Base-by-base conservation (phyloP, 1,139 yeast genomes). In the Debaryomyces robertsiae region DNA sequence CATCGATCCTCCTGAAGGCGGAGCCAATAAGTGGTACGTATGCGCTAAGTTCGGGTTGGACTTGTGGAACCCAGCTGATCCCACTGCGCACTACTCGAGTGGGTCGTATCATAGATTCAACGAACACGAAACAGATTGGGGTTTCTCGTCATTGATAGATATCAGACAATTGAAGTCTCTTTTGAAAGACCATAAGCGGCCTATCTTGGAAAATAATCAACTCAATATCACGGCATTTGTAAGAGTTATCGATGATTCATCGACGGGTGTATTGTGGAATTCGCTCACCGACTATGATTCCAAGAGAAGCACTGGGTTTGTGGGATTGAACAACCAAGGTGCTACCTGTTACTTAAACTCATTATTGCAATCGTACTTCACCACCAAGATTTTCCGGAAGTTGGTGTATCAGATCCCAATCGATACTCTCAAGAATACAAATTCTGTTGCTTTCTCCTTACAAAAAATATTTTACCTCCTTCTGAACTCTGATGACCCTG, bases 281-380 rank as follows among this genome's bases (percentile, higher is more conserved):
- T 85, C 84, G 56, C 87, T 90, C 54, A 50, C 73, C 31, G 85
- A 87, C 54, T 93, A 93, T 63, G 91, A 93, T 63, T 90, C 98
- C 2, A 90, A 90, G 58, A 77, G 80, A 53, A 81, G 73, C 38
- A 88, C 98, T 0, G 97, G 98, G 0, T 90, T 75, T 58, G 96
- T 91, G 6, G 99, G 99, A 1, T 79, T 93, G 50, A 85, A 82
- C 51, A 93, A 93, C 59, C 99, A 93, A 65, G 98, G 98, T 46
- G 99, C 98, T 3, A 93, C 99, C 0, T 93, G 99, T 61, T 93
- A 93, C 61, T 77, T 93, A 57, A 93, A 93, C 60, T 91, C 98
- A 1, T 72, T 93, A 44, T 66, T 93, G 42, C 98, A 93, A 60
- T 87, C 96, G 16, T 86, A 94, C 54, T 93, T 76, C 60, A 88